Percentiles rank a stretch among this genome's conserved stretches.
phyloP scores from a whole-genome alignment of 805 yeast genomes.

The Barnettozyma siamensis region DNA sequence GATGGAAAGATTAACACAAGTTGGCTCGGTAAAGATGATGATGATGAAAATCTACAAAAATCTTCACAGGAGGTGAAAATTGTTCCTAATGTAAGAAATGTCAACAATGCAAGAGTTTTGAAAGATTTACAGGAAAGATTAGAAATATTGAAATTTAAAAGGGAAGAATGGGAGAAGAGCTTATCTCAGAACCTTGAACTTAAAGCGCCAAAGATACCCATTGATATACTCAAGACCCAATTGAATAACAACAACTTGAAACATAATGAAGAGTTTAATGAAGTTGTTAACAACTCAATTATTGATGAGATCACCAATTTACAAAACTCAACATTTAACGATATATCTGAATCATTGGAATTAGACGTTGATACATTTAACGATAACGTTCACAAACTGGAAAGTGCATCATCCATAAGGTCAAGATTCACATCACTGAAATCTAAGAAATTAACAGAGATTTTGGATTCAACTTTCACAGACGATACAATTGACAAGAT shows the following conservation, averaged over 20 bases:
- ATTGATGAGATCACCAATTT: slow-evolving; percentile 12
- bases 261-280: slow-evolving; percentile 20
- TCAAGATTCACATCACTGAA: slow-evolving; percentile 27
- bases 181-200: slow-evolving; percentile 12
- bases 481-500: slow-evolving; percentile 31
- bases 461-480: slow-evolving; percentile 38
- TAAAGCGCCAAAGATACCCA: not conserved
- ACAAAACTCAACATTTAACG: slow-evolving; percentile 12
- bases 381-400: slow-evolving; percentile 19
- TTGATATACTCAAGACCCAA: slow-evolving; percentile 3
- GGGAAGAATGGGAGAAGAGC: slow-evolving; percentile 38
- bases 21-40: slow-evolving; percentile 51
- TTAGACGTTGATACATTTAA: slow-evolving; percentile 18
- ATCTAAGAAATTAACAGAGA: slow-evolving; percentile 39
- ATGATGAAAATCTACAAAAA: slow-evolving; percentile 19
- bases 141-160: slow-evolving; percentile 39
- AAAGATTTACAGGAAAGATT: slow-evolving; percentile 41
- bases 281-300: slow-evolving; percentile 17
- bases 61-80: slow-evolving; percentile 22
- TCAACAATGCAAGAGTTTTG: slow-evolving; percentile 43
- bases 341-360: slow-evolving; percentile 14
- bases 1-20: slow-evolving; percentile 57
- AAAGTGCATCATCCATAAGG: slow-evolving; percentile 17
- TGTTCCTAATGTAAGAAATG: slow-evolving; percentile 57
- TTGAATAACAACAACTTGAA: not conserved